Evolutionary conservation across 2,329 filamentous ascomycete species (phyloP).

Genomic region (Thielaviopsis populi): DNA sequence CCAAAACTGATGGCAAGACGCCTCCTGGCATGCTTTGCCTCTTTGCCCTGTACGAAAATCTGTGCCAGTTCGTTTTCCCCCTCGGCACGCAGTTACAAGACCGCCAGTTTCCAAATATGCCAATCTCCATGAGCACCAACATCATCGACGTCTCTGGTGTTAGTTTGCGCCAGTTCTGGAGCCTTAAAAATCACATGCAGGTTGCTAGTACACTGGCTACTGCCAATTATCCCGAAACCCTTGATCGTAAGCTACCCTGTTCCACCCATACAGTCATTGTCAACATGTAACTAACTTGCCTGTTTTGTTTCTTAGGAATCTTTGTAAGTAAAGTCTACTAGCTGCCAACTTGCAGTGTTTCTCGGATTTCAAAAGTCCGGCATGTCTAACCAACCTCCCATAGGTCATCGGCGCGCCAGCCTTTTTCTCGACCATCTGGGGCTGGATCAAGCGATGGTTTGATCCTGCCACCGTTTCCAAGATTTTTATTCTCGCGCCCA

Average conservation of each 20-base stretch:
- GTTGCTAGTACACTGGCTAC: slow-evolving; percentile 77
- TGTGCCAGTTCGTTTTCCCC: slow-evolving; percentile 75
- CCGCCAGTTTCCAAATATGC: slow-evolving; percentile 60
- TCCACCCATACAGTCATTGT: not conserved
- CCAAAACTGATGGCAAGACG: slow-evolving; percentile 50
- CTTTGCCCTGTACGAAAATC: slow-evolving; percentile 86
- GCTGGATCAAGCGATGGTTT: slow-evolving; percentile 93
- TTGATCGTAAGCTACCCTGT: slow-evolving; percentile 57
- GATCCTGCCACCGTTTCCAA: slow-evolving; percentile 88
- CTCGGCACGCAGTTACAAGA: slow-evolving; percentile 62
- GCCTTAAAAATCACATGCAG: slow-evolving; percentile 86
- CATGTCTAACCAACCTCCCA: slow-evolving; percentile 23
- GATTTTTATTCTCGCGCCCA: slow-evolving; percentile 70
- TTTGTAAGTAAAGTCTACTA: slow-evolving; percentile 10
- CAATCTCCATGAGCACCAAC: slow-evolving; percentile 83
- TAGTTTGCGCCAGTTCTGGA: slow-evolving; percentile 89
- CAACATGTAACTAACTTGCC: slow-evolving; percentile 2
- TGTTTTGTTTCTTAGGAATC: slow-evolving; percentile 10
- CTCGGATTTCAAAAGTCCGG: not conserved
- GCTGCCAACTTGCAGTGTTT: not conserved
- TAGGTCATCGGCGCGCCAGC: slow-evolving; percentile 69
- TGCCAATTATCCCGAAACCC: slow-evolving; percentile 85
- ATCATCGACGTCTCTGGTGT: slow-evolving; percentile 87
- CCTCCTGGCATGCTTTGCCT: slow-evolving; percentile 66
- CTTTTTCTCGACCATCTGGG: slow-evolving; percentile 89